Base-by-base conservation (phyloP, 176 grass and related monocot genomes). In the Cenchrus purpureus region DNA sequence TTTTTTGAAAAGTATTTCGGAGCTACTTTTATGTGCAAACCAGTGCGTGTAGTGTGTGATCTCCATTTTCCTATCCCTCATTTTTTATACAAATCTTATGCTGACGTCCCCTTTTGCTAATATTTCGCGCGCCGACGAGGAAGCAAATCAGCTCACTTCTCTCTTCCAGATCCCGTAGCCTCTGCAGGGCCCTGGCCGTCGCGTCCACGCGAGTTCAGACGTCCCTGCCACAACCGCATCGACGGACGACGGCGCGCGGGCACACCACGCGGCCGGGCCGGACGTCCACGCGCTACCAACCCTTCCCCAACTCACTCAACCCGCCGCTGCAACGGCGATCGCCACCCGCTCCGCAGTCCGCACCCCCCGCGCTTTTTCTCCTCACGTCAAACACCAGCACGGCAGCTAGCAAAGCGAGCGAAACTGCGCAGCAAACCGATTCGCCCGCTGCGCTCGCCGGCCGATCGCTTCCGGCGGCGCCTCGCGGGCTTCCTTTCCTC, bases 211-310 rank as follows among this genome's bases (percentile, higher is more conserved):
- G 40, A 63, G 46, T 15, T 77, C 48, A 40, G 67, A 73, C 57
- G 74, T 88, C 49, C 70, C 66, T 49, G 65, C 67, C 75, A 49
- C 82, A 85, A 80, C 77, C 70, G 82, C 79, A 71, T 51, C 52
- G 61, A 80, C 76, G 82, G 42, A 81, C 52, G 61, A 80, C 76
- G 82, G 42, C 87, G 81, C 68, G 79, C 52, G 57, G 17, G 74
- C 48, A 79, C 62, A 3, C 70, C 31, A 69, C 77, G 82, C 22
- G 5, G 50, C 71, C 58, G 20, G 12, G 37, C 69, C 63, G n/a
- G 87, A 85, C 54, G 82, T 81, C 54, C 71, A 81, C 77, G 25
- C 15, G 8, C 78, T 65, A 86, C 88, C 63, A 86, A 57, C 71
- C 28, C 48, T 34, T 46, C 45, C 45, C 45, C 45, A 45, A 43